Evolutionary conservation across 2,329 filamentous ascomycete genomes (phyloP).

Genomic region (Cladosporium sp.): DNA sequence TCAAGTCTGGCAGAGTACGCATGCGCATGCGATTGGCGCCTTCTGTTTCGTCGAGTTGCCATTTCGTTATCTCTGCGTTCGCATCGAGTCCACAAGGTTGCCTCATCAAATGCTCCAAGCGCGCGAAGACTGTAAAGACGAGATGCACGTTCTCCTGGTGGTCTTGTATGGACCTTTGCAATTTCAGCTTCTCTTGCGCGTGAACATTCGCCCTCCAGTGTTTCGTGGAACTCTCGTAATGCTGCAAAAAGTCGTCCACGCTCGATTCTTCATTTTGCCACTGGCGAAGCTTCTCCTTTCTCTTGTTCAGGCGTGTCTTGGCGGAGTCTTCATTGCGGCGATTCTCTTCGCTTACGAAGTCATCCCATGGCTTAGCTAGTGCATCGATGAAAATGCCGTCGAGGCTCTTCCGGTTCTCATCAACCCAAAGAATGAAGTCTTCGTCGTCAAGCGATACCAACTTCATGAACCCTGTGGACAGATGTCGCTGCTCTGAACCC

Average conservation of each 20-base stretch:
- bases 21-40: constrained; percentile 92
- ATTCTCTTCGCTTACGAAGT: constrained; percentile 80
- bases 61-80: constrained; percentile 57
- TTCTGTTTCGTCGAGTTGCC: constrained; percentile 94
- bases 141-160: constrained; percentile 85
- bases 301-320: constrained; percentile 63
- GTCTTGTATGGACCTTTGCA: constrained; percentile 83
- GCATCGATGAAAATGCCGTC: constrained; percentile 78
- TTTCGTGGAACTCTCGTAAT: constrained; percentile 80
- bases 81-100: constrained; percentile 78
- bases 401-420: constrained; percentile 70
- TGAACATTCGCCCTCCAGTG: constrained; percentile 97
- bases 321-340: constrained; percentile 71
- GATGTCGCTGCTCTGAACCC: constrained; percentile 62
- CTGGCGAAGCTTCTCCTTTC: constrained; percentile 74
- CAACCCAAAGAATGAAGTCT: constrained; percentile 82
- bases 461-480: constrained; percentile 74
- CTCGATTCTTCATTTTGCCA: constrained; percentile 69
- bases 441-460: constrained; percentile 85
- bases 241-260: constrained; percentile 66
- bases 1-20: constrained; percentile 74
- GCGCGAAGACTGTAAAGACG: constrained; percentile 68
- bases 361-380: constrained; percentile 79
- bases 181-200: constrained; percentile 83
- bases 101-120: constrained; percentile 71